Conservation (phyloP, 495 filamentous ascomycete genomes). For the Neurospora tetrasperma region DNA sequence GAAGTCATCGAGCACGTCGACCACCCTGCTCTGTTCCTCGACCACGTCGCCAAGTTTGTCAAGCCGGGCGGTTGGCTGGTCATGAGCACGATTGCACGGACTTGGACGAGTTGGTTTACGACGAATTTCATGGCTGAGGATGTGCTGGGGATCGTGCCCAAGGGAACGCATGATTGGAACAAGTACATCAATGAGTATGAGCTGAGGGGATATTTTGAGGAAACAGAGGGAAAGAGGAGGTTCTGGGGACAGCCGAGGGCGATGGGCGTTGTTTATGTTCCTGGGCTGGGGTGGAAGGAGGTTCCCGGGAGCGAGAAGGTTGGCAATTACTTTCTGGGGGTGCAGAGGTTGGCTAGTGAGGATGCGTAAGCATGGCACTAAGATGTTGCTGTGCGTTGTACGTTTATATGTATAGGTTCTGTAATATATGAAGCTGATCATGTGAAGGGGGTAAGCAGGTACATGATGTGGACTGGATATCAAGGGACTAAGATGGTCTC, state of each 20-base stretch:
- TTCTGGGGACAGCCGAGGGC: conserved; percentile 37
- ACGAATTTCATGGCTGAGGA: conserved; percentile 92
- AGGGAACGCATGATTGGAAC: conserved; percentile 88
- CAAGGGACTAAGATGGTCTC: not conserved
- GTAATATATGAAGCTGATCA: not conserved
- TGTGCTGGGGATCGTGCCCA: conserved; percentile 74
- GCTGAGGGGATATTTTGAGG: conserved; percentile 48
- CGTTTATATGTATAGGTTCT: not conserved
- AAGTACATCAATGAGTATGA: conserved; percentile 90
- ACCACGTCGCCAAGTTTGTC: conserved; percentile 56
- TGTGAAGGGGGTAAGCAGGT: not conserved
- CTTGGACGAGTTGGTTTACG: conserved; percentile 74
- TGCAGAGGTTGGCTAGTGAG: conserved; percentile 40
- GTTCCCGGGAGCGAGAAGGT: conserved; percentile 71
- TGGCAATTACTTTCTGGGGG: conserved; percentile 95
- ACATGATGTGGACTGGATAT: not conserved
- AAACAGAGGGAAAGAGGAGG: conserved; percentile 33
- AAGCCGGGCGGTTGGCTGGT: conserved; percentile 89
- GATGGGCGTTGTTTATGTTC: conserved; percentile 87
- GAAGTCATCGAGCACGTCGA: conserved; percentile 92
- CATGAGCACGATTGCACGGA: conserved; percentile 81
- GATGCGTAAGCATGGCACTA: not conserved
- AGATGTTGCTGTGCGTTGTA: not conserved
- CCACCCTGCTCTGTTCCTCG: conserved; percentile 59
- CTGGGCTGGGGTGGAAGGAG: conserved; percentile 84